Percentiles rank a stretch among this genome's conserved stretches.
Conservation (phyloP, 140 eudicot genomes). For the Cichorium intybus region DNA sequence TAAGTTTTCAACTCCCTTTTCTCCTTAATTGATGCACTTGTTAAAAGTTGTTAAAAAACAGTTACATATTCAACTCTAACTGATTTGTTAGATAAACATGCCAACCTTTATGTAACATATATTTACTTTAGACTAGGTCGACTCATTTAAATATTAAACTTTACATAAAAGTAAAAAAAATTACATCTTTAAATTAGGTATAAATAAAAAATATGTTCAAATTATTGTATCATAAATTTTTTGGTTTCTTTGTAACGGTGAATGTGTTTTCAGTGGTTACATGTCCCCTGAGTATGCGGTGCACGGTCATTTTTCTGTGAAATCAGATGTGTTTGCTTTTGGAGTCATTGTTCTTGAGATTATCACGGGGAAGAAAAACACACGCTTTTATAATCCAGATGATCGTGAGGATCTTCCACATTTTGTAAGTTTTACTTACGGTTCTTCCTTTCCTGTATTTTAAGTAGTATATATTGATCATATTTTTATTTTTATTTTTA, state of each 20-base stretch:
- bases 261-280: background rate
- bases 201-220: too few relatives aligned
- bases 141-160: too few relatives aligned
- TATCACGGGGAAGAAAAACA: slow-evolving; percentile 13
- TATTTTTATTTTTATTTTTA: too few relatives aligned
- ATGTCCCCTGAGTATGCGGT: slow-evolving; percentile 38
- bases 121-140: too few relatives aligned
- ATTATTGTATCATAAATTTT: too few relatives aligned
- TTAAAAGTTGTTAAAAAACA: background rate
- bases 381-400: slow-evolving; percentile 19
- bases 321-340: slow-evolving; percentile 48
- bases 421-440: slow-evolving; percentile 14
- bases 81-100: too few relatives aligned
- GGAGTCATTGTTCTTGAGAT: slow-evolving; percentile 44
- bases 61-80: too few relatives aligned
- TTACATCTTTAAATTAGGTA: too few relatives aligned
- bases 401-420: slow-evolving; percentile 12
- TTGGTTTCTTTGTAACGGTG: background rate
- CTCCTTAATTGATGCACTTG: too few relatives aligned
- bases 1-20: slow-evolving; percentile 10
- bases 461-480: too few relatives aligned
- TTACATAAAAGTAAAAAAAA: too few relatives aligned
- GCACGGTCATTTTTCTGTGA: slow-evolving; percentile 37
- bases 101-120: too few relatives aligned
- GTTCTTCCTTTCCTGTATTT: background rate